A percentile compares a stretch with the other conserved stretches of the same genome.
Conservation (phyloP, 1,284 basidiomycete species). For the Fomes fomentarius region DNA sequence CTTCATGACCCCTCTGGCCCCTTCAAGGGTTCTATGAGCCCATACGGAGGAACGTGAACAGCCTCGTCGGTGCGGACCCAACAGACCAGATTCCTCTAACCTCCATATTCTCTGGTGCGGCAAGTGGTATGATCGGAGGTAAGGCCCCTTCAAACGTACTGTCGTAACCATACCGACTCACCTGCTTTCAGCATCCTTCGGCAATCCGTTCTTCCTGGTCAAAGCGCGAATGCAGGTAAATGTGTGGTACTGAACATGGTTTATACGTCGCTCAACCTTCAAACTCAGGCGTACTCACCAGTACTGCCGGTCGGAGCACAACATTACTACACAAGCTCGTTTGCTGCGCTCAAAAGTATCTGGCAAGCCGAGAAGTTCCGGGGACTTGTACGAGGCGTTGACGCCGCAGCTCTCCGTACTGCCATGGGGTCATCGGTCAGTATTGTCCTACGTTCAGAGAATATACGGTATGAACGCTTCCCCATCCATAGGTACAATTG, state of each 20-base stretch:
- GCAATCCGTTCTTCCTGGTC: slow-evolving; percentile 94
- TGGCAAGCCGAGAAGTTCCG: slow-evolving; percentile 76
- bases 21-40: slow-evolving; percentile 94
- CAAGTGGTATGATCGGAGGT: slow-evolving; percentile 92
- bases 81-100: slow-evolving; percentile 73
- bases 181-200: slow-evolving; percentile 47
- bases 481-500: slow-evolving; percentile 76
- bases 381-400: slow-evolving; percentile 89
- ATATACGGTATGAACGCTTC: neutral
- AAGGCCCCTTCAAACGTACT: slow-evolving; percentile 22
- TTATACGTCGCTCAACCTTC: neutral
- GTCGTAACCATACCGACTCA: neutral
- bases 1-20: too few relatives aligned
- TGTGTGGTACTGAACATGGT: neutral
- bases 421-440: slow-evolving; percentile 89
- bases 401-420: slow-evolving; percentile 92
- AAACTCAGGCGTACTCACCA: slow-evolving; percentile 83
- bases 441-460: neutral
- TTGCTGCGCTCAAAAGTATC: slow-evolving; percentile 83
- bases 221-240: slow-evolving; percentile 95
- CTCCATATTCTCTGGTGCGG: slow-evolving; percentile 84
- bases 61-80: slow-evolving; percentile 63
- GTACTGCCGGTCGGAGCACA: slow-evolving; percentile 93
- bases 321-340: slow-evolving; percentile 86
- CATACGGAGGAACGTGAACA: slow-evolving; percentile 77